Evolutionary conservation across 2,329 filamentous ascomycete species (phyloP), one percentile per base, ranked within the genome.

Genomic region (Arthrobotrys megalospora): DNA sequence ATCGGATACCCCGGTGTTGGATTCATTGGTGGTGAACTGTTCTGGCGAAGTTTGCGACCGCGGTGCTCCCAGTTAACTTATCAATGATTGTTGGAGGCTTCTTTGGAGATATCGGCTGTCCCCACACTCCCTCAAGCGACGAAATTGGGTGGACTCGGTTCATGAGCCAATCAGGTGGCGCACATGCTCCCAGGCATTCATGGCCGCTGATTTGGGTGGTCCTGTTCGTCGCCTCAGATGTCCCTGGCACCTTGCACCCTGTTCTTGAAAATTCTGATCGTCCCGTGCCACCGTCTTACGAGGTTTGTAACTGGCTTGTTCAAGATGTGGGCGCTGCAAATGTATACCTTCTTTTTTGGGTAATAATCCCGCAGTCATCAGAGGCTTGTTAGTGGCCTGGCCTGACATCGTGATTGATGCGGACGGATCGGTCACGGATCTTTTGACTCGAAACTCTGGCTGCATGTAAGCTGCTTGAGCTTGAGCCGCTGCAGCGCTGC

Each of bases 81-180:
- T 28, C 5, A 28, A 28, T 5, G 5, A 28, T 24, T 52, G 63
- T 41, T 73, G 41, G 41, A 32, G 32, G 11, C 36, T 68, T 62
- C 14, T 21, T 43, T 45, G 41, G 45, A 6, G 24, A 34, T 19
- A 45, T 12, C n/a, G 32, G 28, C 6, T 28, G 62, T 19, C 32
- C 14, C 50, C 38, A 47, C 36, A 58, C 21, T 7, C 43, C 19
- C 8, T 55, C 38, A 34, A 62, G 48, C 50, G 41, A 43, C 60
- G 45, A 63, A 70, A 76, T 65, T 69, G 36, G 53, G 65, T 62
- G 47, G 65, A 58, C 32, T 63, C 55, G 65, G 72, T 62, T 36
- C 47, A 41, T 41, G 47, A 55, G 48, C 72, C 72, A 76, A 76
- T 76, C 65, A 76, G 48, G n/a, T 16, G 47, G 38, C 48, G 55